These are phyloP conservation scores for Phytopythium cucurbitacearum DNA, from an alignment of 352 stramenopile species.

Conservation along the genomic window DNA sequence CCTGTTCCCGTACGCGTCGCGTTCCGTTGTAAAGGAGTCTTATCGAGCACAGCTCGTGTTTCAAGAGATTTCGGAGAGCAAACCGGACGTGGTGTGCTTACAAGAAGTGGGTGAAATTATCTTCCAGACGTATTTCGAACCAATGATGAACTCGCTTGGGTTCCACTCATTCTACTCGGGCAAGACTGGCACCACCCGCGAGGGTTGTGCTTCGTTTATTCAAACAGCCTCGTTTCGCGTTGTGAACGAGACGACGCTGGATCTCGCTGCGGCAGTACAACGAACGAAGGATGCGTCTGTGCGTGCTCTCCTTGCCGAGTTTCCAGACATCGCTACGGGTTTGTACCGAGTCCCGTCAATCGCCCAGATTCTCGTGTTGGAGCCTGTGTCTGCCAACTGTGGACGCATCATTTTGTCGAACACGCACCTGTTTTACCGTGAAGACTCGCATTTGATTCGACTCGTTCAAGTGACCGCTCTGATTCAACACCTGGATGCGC, in stretches of 20 bases:
- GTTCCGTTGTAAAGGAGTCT: conserved; percentile 41
- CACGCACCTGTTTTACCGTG: conserved; percentile 73
- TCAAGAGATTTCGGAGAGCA: conserved; percentile 63
- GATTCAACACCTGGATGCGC: conserved; percentile 29
- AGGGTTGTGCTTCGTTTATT: conserved; percentile 66
- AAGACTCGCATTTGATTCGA: conserved; percentile 65
- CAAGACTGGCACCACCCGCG: conserved; percentile 63
- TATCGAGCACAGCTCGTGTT: conserved; percentile 75
- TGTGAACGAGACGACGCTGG: conserved; percentile 35
- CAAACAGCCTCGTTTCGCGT: conserved; percentile 38
- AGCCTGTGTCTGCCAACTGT: conserved; percentile 14
- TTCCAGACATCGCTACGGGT: conserved; percentile 48
- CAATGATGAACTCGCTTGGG: conserved; percentile 43
- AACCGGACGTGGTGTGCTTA: conserved; percentile 59
- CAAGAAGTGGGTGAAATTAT: conserved; percentile 69
- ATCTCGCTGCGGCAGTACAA: conserved; percentile 28
- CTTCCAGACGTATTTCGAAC: conserved; percentile 52
- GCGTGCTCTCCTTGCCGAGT: conserved; percentile 36
- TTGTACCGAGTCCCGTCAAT: conserved; percentile 57
- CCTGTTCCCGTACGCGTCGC: conserved; percentile 58
- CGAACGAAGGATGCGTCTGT: conserved; percentile 28
- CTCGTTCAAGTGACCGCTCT: conserved; percentile 48
- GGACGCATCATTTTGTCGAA: conserved; percentile 51
- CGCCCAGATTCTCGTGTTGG: conserved; percentile 51
- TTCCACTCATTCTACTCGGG: conserved; percentile 53